Percentiles rank a stretch among this genome's conserved stretches.
Conservation (phyloP, 2,329 filamentous ascomycete species). For the Paraconiothyrium brasiliense region DNA sequence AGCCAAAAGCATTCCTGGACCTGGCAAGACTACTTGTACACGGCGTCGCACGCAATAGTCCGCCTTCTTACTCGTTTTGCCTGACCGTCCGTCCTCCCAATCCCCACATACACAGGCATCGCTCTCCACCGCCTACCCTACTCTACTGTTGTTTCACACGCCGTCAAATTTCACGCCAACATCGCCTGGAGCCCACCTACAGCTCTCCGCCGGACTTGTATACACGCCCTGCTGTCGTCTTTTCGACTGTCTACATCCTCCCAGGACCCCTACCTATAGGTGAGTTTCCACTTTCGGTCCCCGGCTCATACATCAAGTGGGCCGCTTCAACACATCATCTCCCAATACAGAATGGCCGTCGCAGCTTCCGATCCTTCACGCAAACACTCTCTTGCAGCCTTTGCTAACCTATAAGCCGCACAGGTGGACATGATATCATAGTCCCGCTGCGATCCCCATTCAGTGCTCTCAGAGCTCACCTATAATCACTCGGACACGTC, state of each 20-base stretch:
- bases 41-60: constrained; percentile 28
- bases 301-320: not conserved
- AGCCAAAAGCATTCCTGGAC: constrained; percentile 35
- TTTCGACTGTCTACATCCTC: not conserved
- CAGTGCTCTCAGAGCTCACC: not conserved
- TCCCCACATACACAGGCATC: not conserved
- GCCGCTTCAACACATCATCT: not conserved
- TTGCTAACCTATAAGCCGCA: not conserved
- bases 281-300: not conserved
- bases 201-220: not conserved
- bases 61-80: constrained; percentile 21
- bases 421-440: constrained; percentile 22
- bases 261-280: not conserved
- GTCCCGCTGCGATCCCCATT: not conserved
- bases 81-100: not conserved
- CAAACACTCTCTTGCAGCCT: not conserved
- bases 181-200: not conserved
- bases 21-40: constrained; percentile 36
- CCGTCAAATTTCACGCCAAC: constrained; percentile 31
- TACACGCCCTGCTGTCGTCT: not conserved
- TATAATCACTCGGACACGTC: not conserved
- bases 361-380: not conserved
- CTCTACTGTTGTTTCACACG: constrained; percentile 5
- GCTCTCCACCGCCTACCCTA: not conserved
- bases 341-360: not conserved